Conservation (phyloP, 192 early-diverging fungal species). For the Backusella tarrabulga region DNA sequence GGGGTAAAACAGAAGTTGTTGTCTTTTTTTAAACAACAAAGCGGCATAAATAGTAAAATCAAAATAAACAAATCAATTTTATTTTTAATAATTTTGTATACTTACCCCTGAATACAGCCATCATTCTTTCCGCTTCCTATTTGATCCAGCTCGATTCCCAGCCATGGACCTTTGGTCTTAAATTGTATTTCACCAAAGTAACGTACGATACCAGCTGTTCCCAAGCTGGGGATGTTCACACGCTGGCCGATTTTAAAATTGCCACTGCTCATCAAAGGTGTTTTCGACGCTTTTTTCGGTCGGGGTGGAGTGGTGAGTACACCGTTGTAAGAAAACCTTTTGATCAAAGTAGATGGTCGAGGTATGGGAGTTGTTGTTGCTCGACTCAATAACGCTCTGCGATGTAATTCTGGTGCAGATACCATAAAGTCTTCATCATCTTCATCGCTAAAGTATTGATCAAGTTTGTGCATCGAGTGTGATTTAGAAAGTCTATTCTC, state of each 20-base stretch:
- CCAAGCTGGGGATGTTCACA: constrained; percentile 13
- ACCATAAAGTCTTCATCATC: constrained; percentile 1
- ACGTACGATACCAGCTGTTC: constrained; percentile 56
- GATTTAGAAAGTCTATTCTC: constrained; percentile 3
- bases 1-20: background rate
- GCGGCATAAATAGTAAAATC: background rate
- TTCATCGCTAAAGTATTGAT: constrained; percentile 3
- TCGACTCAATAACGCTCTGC: background rate
- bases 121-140: constrained; percentile 75
- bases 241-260: constrained; percentile 11
- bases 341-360: constrained; percentile 10
- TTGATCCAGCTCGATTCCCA: constrained; percentile 76
- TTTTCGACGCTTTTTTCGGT: background rate
- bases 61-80: constrained; percentile 3
- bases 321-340: constrained; percentile 3
- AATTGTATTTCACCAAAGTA: constrained; percentile 68
- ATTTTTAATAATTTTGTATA: background rate
- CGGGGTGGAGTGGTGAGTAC: background rate
- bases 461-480: constrained; percentile 4
- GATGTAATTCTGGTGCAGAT: background rate
- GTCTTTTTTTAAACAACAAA: background rate
- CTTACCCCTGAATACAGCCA: constrained; percentile 65
- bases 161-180: constrained; percentile 69
- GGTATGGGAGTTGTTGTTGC: constrained; percentile 12
- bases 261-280: background rate